Evolutionary conservation across 2,329 filamentous ascomycete species (phyloP).

Genomic region (Phialophora macrospora): DNA sequence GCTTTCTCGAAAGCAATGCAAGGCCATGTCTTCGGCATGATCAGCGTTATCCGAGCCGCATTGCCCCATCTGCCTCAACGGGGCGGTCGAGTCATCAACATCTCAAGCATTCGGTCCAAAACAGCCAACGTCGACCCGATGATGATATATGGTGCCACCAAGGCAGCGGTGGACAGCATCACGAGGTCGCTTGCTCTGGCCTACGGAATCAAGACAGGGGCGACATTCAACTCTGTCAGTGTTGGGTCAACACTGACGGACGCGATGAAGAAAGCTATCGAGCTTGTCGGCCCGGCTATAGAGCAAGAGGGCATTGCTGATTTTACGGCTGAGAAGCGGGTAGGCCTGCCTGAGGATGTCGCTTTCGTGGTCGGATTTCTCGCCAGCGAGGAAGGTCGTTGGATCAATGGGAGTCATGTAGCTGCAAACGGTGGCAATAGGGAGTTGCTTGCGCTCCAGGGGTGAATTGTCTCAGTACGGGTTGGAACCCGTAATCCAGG

Average conservation of each 20-base stretch:
- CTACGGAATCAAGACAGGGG: conserved; percentile 4
- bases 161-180: conserved; percentile 42
- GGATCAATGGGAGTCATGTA: conserved; percentile 54
- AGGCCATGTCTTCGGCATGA: conserved; percentile 17
- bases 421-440: conserved; percentile 43
- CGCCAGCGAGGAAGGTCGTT: conserved; percentile 52
- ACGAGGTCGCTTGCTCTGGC: conserved; percentile 30
- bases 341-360: conserved; percentile 55
- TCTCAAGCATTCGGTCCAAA: conserved; percentile 20
- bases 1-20: conserved; percentile 14
- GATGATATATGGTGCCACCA: conserved; percentile 39
- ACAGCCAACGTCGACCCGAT: conserved; percentile 9
- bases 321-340: conserved; percentile 39
- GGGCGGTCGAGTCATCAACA: conserved; percentile 31
- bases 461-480: conserved; percentile 22
- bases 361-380: conserved; percentile 55
- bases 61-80: conserved; percentile 19
- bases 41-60: conserved; percentile 15
- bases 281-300: conserved; percentile 50
- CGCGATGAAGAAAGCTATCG: conserved; percentile 47
- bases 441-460: conserved; percentile 19
- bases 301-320: conserved; percentile 53
- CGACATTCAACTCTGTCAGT: conserved; percentile 22
- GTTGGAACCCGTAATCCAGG: not conserved
- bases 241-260: conserved; percentile 37